These are phyloP conservation scores for Dioscorea dumetorum DNA, from an alignment of 106 monocot genomes.

Conservation along the genomic window DNA sequence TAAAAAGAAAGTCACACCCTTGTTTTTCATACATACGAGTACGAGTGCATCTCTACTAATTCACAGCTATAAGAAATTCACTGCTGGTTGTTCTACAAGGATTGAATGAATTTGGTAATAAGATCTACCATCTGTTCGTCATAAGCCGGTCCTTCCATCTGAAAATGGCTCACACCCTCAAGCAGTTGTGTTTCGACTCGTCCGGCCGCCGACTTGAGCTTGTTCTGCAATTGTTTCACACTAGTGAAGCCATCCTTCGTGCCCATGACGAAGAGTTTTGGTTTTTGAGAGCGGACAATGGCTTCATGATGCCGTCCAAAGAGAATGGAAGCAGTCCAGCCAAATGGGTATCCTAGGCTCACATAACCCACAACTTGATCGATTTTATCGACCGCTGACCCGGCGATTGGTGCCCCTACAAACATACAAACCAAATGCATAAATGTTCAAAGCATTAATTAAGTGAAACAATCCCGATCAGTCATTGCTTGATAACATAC, in stretches of 20 bases:
- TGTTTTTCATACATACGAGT: no score
- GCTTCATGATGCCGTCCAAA: constrained; percentile 79
- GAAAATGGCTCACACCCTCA: constrained; percentile 82
- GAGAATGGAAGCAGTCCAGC: constrained; percentile 66
- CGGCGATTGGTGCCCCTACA: constrained; percentile 91
- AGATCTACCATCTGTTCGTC: constrained; percentile 71
- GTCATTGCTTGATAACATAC: no score
- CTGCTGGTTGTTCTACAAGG: constrained; percentile 14
- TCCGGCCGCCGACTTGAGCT: constrained; percentile 71
- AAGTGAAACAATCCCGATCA: no score
- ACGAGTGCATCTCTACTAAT: neutral
- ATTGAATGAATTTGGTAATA: constrained; percentile 33
- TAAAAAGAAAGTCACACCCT: no score
- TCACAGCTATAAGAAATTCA: neutral
- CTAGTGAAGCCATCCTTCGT: constrained; percentile 92
- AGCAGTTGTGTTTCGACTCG: constrained; percentile 61
- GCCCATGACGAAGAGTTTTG: constrained; percentile 92
- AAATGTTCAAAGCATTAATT: no score
- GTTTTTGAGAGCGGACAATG: constrained; percentile 55
- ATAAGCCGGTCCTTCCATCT: constrained; percentile 93
- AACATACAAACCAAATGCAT: neutral
- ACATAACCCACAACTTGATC: constrained; percentile 75
- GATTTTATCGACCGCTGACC: constrained; percentile 83
- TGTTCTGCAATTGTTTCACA: constrained; percentile 79
- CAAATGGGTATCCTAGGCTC: constrained; percentile 90